These are phyloP conservation scores for Corylus avellana DNA, from an alignment of 306 rosid species.

Conservation along the genomic window DNA sequence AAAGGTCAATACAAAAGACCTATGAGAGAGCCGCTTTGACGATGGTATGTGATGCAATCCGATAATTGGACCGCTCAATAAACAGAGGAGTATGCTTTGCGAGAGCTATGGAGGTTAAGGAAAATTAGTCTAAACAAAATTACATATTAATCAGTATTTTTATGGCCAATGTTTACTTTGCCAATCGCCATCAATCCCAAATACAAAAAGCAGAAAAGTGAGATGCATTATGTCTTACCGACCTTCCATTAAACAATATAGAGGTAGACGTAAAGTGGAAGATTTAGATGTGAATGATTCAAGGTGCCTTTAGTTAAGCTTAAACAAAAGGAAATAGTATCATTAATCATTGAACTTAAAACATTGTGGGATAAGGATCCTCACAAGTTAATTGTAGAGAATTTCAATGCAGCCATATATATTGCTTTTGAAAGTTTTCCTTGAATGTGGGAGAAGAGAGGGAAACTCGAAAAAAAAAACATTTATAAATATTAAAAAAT, in stretches of 20 bases:
- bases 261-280: conserved; percentile 14
- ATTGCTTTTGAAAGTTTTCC: neutral
- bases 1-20: too few relatives aligned
- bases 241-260: neutral
- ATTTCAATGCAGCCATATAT: too few relatives aligned
- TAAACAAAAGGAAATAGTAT: neutral
- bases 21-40: too few relatives aligned
- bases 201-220: neutral
- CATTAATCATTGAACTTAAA: neutral
- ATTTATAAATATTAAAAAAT: too few relatives aligned
- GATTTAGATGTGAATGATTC: conserved; percentile 2
- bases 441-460: neutral
- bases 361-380: too few relatives aligned
- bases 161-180: neutral
- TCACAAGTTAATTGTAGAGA: too few relatives aligned
- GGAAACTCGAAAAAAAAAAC: too few relatives aligned
- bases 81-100: too few relatives aligned
- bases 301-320: conserved; percentile 18
- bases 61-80: too few relatives aligned
- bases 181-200: neutral
- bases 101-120: too few relatives aligned
- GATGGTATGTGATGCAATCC: too few relatives aligned
- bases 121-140: neutral
- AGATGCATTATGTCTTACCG: neutral
- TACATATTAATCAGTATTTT: neutral